Percentiles rank a stretch among this genome's conserved stretches.
Evolutionary conservation across 2,329 filamentous ascomycete species (phyloP).

Genomic region (Aquanectria penicillioides): DNA sequence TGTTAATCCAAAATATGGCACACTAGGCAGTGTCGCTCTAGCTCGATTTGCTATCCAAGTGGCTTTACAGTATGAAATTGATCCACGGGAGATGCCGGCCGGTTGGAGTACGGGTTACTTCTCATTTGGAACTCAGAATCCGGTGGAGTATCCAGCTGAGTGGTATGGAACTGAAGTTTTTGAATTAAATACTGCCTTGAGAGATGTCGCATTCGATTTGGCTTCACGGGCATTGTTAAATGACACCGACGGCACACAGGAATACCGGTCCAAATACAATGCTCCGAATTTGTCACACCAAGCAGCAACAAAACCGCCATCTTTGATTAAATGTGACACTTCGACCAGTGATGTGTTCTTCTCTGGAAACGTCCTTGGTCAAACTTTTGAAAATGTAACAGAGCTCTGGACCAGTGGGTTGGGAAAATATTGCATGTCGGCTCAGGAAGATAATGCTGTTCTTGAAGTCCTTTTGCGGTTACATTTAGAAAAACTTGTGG

Average conservation of each 20-base stretch:
- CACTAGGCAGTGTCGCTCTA: conserved; percentile 25
- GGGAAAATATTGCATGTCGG: conserved; percentile 28
- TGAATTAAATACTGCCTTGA: conserved; percentile 25
- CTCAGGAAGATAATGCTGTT: conserved; percentile 27
- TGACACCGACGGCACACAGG: conserved; percentile 11
- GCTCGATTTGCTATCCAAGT: conserved; percentile 27
- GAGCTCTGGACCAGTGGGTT: conserved; percentile 20
- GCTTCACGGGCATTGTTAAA: conserved; percentile 14
- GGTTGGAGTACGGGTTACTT: conserved; percentile 26
- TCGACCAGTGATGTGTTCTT: conserved; percentile 24
- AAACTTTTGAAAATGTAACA: conserved; percentile 19
- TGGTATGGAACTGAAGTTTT: conserved; percentile 29
- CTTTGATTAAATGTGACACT: conserved; percentile 19
- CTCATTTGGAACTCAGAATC: conserved; percentile 21
- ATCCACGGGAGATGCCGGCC: conserved; percentile 20
- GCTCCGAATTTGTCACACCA: not conserved
- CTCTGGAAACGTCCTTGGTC: conserved; percentile 12
- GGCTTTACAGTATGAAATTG: conserved; percentile 28
- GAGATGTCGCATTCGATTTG: conserved; percentile 16
- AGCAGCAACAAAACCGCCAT: conserved; percentile 12
- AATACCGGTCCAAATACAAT: conserved; percentile 19
- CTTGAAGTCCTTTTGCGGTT: conserved; percentile 18
- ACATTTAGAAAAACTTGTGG: conserved; percentile 16
- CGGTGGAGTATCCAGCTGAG: conserved; percentile 18
- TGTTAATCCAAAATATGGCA: conserved; percentile 24